These are phyloP conservation scores for Penicillium sp. DNA, from an alignment of 2,329 filamentous ascomycete species.

Conservation along the genomic window DNA sequence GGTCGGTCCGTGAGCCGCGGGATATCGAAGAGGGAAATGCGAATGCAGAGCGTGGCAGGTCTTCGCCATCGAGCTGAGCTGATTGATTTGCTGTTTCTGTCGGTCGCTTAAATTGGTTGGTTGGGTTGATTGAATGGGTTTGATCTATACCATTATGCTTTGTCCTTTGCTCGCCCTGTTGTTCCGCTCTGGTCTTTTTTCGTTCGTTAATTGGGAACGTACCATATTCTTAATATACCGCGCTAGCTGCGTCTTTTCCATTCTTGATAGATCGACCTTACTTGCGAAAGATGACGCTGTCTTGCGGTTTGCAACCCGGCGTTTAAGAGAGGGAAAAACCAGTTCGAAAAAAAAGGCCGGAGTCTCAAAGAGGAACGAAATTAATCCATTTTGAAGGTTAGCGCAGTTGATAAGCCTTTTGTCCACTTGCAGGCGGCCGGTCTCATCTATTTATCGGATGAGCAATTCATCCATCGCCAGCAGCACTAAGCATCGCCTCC, in stretches of 20 bases:
- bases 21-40: constrained; percentile 22
- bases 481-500: constrained; percentile 14
- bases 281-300: neutral
- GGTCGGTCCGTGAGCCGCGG: constrained; percentile 20
- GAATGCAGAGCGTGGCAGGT: constrained; percentile 14
- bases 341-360: neutral
- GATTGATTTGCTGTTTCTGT: neutral
- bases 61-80: constrained; percentile 17
- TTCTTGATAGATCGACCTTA: neutral
- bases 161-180: neutral
- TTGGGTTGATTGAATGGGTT: constrained; percentile 8
- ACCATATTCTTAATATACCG: neutral
- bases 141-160: neutral
- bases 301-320: neutral
- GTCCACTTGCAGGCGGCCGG: neutral
- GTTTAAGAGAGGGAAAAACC: neutral
- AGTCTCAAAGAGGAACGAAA: neutral
- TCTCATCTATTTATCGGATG: neutral
- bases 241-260: neutral
- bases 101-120: neutral
- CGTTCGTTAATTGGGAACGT: neutral
- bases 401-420: neutral
- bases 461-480: neutral
- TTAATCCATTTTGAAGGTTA: neutral
- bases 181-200: neutral